A percentile compares a stretch with the other conserved stretches of the same genome.
phyloP scores from a whole-genome alignment of 2,329 filamentous ascomycete species.

The Calycina herbarum region DNA sequence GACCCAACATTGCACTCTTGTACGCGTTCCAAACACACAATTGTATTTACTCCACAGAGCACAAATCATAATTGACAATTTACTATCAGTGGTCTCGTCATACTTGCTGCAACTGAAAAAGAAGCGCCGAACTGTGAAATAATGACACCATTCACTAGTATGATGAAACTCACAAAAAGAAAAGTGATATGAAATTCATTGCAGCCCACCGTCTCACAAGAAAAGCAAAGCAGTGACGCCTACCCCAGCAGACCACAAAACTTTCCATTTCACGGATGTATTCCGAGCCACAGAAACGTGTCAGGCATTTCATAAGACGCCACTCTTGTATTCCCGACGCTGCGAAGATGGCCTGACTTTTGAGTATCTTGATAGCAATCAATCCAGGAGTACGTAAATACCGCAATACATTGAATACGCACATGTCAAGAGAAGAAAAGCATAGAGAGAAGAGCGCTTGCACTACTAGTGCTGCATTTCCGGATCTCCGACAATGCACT shows the following conservation, averaged over 20 bases:
- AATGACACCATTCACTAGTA: not conserved
- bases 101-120: not conserved
- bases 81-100: not conserved
- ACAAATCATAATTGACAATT: not conserved
- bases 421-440: not conserved
- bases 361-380: not conserved
- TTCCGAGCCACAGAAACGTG: conserved; percentile 4
- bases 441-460: not conserved
- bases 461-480: not conserved
- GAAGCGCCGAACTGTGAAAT: not conserved
- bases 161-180: not conserved
- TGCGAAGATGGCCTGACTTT: not conserved
- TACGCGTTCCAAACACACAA: not conserved
- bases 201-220: not conserved
- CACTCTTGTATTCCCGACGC: not conserved
- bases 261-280: not conserved
- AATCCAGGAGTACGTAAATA: not conserved
- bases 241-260: not conserved
- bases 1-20: too few relatives aligned
- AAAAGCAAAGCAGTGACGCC: not conserved
- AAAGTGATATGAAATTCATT: not conserved
- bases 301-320: not conserved
- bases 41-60: not conserved
- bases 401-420: not conserved
- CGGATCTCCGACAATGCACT: not conserved